A percentile compares a stretch with the other conserved stretches of the same genome.
phyloP scores from a whole-genome alignment of 2,329 filamentous ascomycete species.

The Trichoderma atroviride region DNA sequence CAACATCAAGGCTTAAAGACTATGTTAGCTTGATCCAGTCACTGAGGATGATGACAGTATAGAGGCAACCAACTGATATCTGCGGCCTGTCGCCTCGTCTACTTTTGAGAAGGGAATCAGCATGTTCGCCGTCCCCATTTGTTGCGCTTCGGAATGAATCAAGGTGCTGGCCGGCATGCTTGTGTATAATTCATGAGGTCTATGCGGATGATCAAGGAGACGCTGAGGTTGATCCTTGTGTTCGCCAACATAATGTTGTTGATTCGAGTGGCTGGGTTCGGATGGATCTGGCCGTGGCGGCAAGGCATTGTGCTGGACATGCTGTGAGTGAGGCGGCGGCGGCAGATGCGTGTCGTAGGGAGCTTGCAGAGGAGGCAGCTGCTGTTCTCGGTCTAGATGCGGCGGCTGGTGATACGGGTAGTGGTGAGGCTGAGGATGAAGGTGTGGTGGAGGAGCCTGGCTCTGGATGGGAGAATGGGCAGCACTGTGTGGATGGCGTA shows the following conservation, averaged over 20 bases:
- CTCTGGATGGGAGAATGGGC: constrained; percentile 28
- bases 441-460: constrained; percentile 28
- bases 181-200: not conserved
- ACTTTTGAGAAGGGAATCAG: constrained; percentile 39
- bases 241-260: constrained; percentile 18
- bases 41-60: not conserved
- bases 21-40: constrained; percentile 28
- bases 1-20: constrained; percentile 66
- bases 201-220: not conserved
- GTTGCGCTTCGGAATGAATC: constrained; percentile 8
- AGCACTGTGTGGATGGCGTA: constrained; percentile 30
- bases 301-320: constrained; percentile 21
- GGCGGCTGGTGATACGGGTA: constrained; percentile 27
- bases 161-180: not conserved
- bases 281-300: constrained; percentile 14
- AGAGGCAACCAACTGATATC: constrained; percentile 39
- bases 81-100: constrained; percentile 41
- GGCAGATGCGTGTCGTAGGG: constrained; percentile 6
- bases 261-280: constrained; percentile 18
- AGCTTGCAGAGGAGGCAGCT: not conserved
- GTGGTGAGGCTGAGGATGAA: constrained; percentile 34
- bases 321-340: not conserved
- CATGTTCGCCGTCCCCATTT: constrained; percentile 28
- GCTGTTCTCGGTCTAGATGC: constrained; percentile 24
- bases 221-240: constrained; percentile 21